phyloP scores from a whole-genome alignment of 176 grass and related monocot species.

The Pontederia crassipes region DNA sequence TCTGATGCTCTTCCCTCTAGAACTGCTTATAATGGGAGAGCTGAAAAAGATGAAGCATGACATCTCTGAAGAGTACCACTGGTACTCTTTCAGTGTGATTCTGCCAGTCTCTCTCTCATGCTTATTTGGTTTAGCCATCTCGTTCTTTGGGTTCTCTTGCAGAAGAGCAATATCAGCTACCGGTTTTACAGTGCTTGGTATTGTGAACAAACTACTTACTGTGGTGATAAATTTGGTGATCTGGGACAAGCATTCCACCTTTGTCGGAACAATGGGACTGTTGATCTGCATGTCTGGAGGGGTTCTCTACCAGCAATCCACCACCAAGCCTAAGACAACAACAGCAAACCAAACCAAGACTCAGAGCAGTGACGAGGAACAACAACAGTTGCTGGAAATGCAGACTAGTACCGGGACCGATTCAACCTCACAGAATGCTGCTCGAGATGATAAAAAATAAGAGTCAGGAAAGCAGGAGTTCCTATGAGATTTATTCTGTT shows the following conservation, averaged over 20 bases:
- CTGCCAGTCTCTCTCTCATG: background rate
- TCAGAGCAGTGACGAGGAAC: background rate
- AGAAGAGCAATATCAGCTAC: conserved; percentile 5
- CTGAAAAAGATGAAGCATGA: background rate
- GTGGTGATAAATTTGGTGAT: conserved; percentile 8
- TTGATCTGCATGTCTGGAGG: conserved; percentile 5
- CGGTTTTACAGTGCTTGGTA: conserved; percentile 4
- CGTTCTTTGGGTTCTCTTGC: conserved; percentile 9
- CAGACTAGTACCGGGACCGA: background rate
- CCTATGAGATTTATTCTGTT: background rate
- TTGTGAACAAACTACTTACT: conserved; percentile 8
- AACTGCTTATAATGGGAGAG: conserved; percentile 6
- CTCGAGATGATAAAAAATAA: background rate
- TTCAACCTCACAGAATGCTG: background rate
- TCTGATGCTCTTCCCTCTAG: conserved; percentile 2
- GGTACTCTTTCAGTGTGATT: background rate
- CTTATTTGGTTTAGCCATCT: conserved; percentile 3
- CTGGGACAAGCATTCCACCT: conserved; percentile 9
- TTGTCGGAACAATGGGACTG: conserved; percentile 1
- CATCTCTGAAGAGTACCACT: background rate
- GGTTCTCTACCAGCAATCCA: conserved; percentile 6
- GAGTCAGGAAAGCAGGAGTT: too few relatives aligned
- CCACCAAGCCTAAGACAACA: conserved; percentile 6
- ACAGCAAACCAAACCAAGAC: background rate
- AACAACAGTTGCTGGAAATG: background rate